Base-by-base conservation (phyloP, 441 rosid genomes). In the Erodium texanum region DNA sequence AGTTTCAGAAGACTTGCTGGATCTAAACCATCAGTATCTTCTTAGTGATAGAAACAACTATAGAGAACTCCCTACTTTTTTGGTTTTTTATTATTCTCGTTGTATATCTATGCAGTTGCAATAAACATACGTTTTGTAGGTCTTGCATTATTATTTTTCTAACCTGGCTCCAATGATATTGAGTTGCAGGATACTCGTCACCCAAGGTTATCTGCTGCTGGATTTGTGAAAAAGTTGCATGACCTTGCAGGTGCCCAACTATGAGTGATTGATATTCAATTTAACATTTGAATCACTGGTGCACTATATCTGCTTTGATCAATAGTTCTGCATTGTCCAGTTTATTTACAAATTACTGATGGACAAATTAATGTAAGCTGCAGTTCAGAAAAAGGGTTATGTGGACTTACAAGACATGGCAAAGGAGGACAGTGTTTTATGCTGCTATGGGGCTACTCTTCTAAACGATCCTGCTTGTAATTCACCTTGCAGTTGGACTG, bases 311-410 rank as follows among this genome's bases (percentile, higher is more conserved):
- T 59, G 36, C 14, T 68, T 67, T 15, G 19, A 66, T 66, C 62
- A 66, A 66, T 73, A 69, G 50, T 62, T 72, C 62, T 27, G 19
- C 63, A 66, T 22, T 54, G 22, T 68, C 59, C 54, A 66, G 11
- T 70, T 16, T 8, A 32, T 67, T 68, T 64, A 32, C 6, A 43
- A 24, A 27, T 65, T 64, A 67, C 41, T 76, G 73, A 70, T 38
- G 65, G 56, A 11, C 67, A 45, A 14, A 48, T 14, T 66, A n/a
- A 16, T 81, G 45, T 14, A 38, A 71, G 34, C 61, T 69, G 70
- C 84, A 93, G 99, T 88, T 79, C 96, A 93, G 68, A 93, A 89
- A 83, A 88, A 86, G 80, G 97, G 97, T 73, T 93, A 90, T 74
- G 80, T 88, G 73, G 99, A 93, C 82, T 81, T 93, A 67, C 93